A percentile compares a stretch with the other conserved stretches of the same genome.
Evolutionary conservation across 2,329 filamentous ascomycete genomes (phyloP).

Genomic region (Exserohilum rostratum): DNA sequence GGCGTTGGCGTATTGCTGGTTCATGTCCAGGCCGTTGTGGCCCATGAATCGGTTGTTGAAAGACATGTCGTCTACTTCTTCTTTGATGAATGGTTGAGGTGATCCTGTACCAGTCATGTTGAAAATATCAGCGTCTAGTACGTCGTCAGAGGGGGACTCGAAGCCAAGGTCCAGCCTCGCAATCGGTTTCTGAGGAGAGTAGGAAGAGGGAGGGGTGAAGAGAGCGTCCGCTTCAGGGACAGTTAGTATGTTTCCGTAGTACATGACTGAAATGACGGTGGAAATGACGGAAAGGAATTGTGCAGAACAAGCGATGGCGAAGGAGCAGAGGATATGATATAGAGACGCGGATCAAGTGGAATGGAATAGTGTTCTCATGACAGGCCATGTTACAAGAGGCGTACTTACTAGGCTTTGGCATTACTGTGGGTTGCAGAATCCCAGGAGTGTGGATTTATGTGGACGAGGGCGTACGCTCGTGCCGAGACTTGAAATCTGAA

Average conservation of each 20-base stretch:
- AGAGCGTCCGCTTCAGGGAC: constrained; percentile 51
- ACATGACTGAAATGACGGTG: constrained; percentile 36
- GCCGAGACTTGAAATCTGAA: constrained; percentile 47
- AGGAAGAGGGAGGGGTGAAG: constrained; percentile 51
- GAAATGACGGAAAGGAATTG: constrained; percentile 23
- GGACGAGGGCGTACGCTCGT: constrained; percentile 42
- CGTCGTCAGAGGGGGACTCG: constrained; percentile 50
- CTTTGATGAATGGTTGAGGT: constrained; percentile 69
- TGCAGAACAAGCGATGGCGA: constrained; percentile 10
- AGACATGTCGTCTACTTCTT: constrained; percentile 68
- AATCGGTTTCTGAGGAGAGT: constrained; percentile 48
- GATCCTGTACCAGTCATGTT: constrained; percentile 63
- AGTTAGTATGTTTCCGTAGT: constrained; percentile 47
- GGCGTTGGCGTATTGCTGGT: constrained; percentile 55
- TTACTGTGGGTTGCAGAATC: constrained; percentile 48
- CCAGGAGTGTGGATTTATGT: constrained; percentile 45
- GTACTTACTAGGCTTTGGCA: constrained; percentile 50
- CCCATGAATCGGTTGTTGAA: constrained; percentile 60
- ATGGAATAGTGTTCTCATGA: constrained; percentile 40
- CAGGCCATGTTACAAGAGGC: constrained; percentile 40
- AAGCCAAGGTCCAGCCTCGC: constrained; percentile 47
- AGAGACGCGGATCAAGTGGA: constrained; percentile 21
- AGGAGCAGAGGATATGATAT: constrained; percentile 28
- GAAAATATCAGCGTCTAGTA: constrained; percentile 52
- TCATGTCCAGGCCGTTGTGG: constrained; percentile 58